These are phyloP conservation scores for Hymenoscyphus repandus DNA, from an alignment of 2,329 filamentous ascomycete genomes.

Conservation along the genomic window DNA sequence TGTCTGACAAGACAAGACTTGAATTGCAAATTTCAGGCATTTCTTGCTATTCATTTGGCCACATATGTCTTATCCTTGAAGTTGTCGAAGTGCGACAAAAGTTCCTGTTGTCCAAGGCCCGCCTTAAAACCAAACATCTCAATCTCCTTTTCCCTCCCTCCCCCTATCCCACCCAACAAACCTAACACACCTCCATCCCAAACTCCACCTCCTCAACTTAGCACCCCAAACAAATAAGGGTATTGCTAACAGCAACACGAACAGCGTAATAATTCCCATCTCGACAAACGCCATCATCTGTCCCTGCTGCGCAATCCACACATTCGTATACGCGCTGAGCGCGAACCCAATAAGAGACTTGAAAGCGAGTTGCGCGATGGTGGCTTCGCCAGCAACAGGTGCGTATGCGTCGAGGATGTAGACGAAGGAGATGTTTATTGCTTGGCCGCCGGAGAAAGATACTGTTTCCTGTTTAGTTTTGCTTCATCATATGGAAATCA, in stretches of 20 bases:
- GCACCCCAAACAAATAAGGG: slow-evolving; percentile 50
- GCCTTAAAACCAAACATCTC: too few species aligned
- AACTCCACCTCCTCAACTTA: slow-evolving; percentile 40
- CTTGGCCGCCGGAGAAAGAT: slow-evolving; percentile 16
- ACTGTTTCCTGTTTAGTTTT: slow-evolving; percentile 5
- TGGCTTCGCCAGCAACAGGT: slow-evolving; percentile 31
- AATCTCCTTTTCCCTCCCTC: background rate
- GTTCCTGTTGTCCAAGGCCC: too few species aligned
- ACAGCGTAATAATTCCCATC: slow-evolving; percentile 51
- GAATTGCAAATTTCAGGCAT: too few species aligned
- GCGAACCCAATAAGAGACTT: slow-evolving; percentile 55
- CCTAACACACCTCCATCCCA: slow-evolving; percentile 43
- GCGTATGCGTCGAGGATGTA: slow-evolving; percentile 19
- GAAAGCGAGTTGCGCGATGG: slow-evolving; percentile 48
- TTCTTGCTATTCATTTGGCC: too few species aligned
- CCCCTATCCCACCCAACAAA: slow-evolving; percentile 42
- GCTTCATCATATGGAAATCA: too few species aligned
- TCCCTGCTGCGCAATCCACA: slow-evolving; percentile 46
- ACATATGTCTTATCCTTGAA: too few species aligned
- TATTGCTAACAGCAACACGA: slow-evolving; percentile 42
- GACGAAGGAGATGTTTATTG: slow-evolving; percentile 19
- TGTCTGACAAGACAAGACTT: too few species aligned
- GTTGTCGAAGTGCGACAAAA: too few species aligned
- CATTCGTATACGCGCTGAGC: slow-evolving; percentile 55
- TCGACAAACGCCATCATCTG: slow-evolving; percentile 47